These are phyloP conservation scores for Hypoxylon cercidicola DNA, from an alignment of 495 filamentous ascomycete species.

Conservation along the genomic window DNA sequence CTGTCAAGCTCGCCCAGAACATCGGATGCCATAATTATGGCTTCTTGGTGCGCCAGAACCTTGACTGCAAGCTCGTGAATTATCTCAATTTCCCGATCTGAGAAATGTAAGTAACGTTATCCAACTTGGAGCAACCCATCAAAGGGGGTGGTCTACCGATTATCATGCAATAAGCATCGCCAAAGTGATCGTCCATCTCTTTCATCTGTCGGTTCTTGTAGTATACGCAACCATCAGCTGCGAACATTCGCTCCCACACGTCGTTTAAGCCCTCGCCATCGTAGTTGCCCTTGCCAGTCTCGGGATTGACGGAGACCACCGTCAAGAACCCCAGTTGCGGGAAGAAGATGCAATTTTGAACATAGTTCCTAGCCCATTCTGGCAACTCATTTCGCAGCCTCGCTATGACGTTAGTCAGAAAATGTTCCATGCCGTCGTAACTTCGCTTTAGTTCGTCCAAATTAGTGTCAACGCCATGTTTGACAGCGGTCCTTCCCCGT, in stretches of 20 bases:
- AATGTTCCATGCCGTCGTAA: conserved; percentile 78
- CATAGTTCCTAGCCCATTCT: conserved; percentile 60
- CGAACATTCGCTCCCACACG: conserved; percentile 82
- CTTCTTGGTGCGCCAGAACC: conserved; percentile 75
- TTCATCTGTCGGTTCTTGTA: conserved; percentile 90
- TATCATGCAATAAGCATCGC: conserved; percentile 86
- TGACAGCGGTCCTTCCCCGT: conserved; percentile 77
- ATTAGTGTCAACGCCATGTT: conserved; percentile 74
- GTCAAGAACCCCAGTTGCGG: conserved; percentile 93
- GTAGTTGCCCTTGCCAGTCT: conserved; percentile 71
- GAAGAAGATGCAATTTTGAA: conserved; percentile 79
- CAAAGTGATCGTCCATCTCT: conserved; percentile 82
- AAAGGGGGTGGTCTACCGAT: conserved; percentile 67
- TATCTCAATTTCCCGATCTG: conserved; percentile 92
- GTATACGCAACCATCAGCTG: conserved; percentile 75
- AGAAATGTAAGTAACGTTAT: conserved; percentile 31
- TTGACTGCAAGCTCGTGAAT: conserved; percentile 78
- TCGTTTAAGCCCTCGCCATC: conserved; percentile 67
- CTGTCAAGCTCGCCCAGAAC: conserved; percentile 91
- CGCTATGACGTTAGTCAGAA: conserved; percentile 74
- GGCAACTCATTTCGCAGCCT: conserved; percentile 72
- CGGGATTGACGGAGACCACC: conserved; percentile 71
- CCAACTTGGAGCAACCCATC: background rate
- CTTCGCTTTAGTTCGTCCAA: conserved; percentile 81
- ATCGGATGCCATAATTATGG: conserved; percentile 74